A percentile compares a stretch with the other conserved stretches of the same genome.
phyloP scores from a whole-genome alignment of 257 asterid genomes.

The Solanum pimpinellifolium region DNA sequence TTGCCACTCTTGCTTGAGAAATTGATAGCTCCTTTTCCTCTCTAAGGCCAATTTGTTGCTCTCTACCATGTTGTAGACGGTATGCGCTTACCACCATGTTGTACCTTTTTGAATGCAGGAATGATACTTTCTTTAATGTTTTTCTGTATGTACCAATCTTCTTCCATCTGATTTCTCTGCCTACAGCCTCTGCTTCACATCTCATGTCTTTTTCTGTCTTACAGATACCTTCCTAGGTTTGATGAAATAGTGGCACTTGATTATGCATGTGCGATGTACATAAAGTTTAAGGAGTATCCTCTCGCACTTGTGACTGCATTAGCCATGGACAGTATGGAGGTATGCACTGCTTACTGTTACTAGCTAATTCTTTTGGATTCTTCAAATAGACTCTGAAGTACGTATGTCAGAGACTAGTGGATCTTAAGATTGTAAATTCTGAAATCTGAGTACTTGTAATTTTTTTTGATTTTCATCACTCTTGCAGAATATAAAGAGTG shows the following conservation, averaged over 20 bases:
- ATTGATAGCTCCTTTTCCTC: neutral
- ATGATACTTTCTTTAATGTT: neutral
- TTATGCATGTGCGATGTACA: constrained; percentile 67
- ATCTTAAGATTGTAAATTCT: neutral
- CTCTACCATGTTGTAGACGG: neutral
- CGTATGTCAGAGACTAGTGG: neutral
- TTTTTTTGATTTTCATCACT: neutral
- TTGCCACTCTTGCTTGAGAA: neutral
- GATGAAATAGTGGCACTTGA: constrained; percentile 73
- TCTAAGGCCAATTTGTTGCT: neutral
- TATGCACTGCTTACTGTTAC: constrained; percentile 8
- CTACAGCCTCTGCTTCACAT: neutral
- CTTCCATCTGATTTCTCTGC: neutral
- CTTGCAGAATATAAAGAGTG: constrained; percentile 56
- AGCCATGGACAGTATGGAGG: constrained; percentile 73
- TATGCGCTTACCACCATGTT: neutral
- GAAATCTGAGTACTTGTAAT: neutral
- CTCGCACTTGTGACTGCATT: constrained; percentile 79
- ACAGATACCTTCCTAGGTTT: constrained; percentile 88
- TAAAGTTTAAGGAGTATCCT: constrained; percentile 77
- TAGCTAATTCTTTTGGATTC: neutral
- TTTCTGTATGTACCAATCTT: neutral
- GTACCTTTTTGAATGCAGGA: neutral
- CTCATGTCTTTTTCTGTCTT: neutral
- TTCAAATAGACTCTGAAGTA: neutral